phyloP scores from a whole-genome alignment of 108 stramenopile species.

The Seminavis robusta region DNA sequence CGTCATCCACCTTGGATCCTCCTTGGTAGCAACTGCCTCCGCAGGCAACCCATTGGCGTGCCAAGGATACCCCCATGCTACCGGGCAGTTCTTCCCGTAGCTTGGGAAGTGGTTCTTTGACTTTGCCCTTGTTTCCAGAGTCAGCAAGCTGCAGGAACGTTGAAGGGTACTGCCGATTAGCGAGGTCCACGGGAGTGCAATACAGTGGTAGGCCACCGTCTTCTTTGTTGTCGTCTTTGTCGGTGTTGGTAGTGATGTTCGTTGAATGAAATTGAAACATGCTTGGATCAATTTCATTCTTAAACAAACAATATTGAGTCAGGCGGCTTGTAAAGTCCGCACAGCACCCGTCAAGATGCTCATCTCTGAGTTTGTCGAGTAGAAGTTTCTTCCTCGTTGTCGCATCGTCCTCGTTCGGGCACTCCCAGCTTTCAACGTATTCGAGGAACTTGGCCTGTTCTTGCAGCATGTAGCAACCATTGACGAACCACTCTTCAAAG shows the following conservation, averaged over 20 bases:
- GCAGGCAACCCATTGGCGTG: slow-evolving; percentile 28
- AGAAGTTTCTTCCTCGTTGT: too few species aligned
- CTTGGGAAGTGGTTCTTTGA: slow-evolving; percentile 24
- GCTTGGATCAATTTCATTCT: slow-evolving; percentile 17
- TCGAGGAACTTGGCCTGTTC: slow-evolving; percentile 18
- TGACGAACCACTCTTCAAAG: slow-evolving; percentile 32
- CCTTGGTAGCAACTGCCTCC: slow-evolving; percentile 28
- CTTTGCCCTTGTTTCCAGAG: not conserved
- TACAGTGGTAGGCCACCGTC: slow-evolving; percentile 13
- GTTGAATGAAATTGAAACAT: slow-evolving; percentile 20
- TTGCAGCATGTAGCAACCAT: slow-evolving; percentile 36
- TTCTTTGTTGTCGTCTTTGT: not conserved
- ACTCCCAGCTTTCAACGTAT: not conserved
- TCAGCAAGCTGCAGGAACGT: slow-evolving; percentile 5
- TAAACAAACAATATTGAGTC: slow-evolving; percentile 34
- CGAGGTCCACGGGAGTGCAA: slow-evolving; percentile 15
- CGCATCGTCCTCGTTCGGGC: slow-evolving; percentile 3
- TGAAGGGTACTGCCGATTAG: slow-evolving; percentile 6
- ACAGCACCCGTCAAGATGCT: slow-evolving; percentile 22
- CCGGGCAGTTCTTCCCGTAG: slow-evolving; percentile 28
- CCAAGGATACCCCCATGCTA: slow-evolving; percentile 22
- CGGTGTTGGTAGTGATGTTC: too few species aligned
- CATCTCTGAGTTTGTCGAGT: slow-evolving; percentile 9
- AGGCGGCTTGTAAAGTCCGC: slow-evolving; percentile 43
- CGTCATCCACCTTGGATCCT: not conserved